These are phyloP conservation scores for Globisporangium solare DNA, from an alignment of 352 stramenopile species.

Conservation along the genomic window DNA sequence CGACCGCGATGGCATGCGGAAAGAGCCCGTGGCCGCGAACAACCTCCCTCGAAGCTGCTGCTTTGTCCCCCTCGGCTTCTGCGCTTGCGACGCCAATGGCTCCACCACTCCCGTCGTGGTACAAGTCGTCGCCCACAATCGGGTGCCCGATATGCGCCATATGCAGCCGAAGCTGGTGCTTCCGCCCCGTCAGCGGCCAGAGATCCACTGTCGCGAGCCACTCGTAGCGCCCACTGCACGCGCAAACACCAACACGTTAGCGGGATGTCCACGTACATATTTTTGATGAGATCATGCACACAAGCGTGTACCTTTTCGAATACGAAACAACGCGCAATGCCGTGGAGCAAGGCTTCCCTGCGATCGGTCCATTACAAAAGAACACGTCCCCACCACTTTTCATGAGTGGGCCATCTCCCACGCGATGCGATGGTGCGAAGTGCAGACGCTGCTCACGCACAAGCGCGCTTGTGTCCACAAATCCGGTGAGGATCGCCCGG, in stretches of 20 bases:
- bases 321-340: conserved; percentile 26
- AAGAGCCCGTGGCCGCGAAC: conserved; percentile 49
- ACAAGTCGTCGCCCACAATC: conserved; percentile 64
- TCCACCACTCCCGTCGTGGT: conserved; percentile 23
- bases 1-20: conserved; percentile 38
- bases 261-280: too few species aligned
- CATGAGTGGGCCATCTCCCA: too few species aligned
- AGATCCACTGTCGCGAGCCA: conserved; percentile 64
- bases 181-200: conserved; percentile 61
- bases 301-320: conserved; percentile 25
- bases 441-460: too few species aligned
- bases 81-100: background rate
- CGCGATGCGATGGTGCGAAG: too few species aligned
- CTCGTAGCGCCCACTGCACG: conserved; percentile 34
- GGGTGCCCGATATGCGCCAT: conserved; percentile 48
- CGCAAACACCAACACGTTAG: too few species aligned
- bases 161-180: conserved; percentile 70
- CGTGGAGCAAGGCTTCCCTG: conserved; percentile 24
- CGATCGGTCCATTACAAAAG: conserved; percentile 22
- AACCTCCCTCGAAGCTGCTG: conserved; percentile 17
- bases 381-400: conserved; percentile 12
- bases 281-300: background rate
- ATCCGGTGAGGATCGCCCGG: conserved; percentile 43
- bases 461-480: conserved; percentile 8
- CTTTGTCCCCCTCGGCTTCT: background rate